These are phyloP conservation scores for Suhomyces guaymorum DNA, from an alignment of 1,139 yeast species.

Conservation along the genomic window DNA sequence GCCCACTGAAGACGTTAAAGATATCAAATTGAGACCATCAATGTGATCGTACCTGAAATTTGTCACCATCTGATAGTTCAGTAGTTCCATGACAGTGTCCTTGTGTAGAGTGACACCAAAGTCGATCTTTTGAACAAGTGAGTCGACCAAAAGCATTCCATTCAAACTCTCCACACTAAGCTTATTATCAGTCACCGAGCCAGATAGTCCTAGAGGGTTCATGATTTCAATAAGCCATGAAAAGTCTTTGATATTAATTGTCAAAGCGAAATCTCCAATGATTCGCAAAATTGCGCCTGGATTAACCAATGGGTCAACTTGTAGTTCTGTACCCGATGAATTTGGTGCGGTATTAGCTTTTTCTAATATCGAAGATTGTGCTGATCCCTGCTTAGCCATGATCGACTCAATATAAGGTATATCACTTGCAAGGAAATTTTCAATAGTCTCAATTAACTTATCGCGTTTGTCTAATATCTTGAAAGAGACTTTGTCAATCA, in stretches of 20 bases:
- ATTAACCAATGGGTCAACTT: neutral
- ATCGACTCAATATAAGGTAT: conserved; percentile 19
- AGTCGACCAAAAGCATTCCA: conserved; percentile 21
- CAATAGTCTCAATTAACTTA: conserved; percentile 10
- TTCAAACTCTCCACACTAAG: conserved; percentile 17
- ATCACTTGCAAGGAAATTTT: conserved; percentile 22
- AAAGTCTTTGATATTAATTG: conserved; percentile 14
- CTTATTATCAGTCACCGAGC: conserved; percentile 21
- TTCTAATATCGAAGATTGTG: neutral
- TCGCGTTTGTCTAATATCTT: conserved; percentile 18
- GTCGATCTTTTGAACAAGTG: conserved; percentile 25
- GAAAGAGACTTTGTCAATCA: conserved; percentile 15
- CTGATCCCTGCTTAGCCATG: conserved; percentile 1
- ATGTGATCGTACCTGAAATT: conserved; percentile 19
- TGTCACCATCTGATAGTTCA: conserved; percentile 32
- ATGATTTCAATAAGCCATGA: conserved; percentile 16
- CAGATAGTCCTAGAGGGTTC: conserved; percentile 20
- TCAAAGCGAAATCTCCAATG: conserved; percentile 21
- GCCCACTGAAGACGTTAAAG: conserved; percentile 29
- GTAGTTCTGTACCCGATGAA: neutral
- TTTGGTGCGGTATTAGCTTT: neutral
- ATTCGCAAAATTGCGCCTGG: neutral
- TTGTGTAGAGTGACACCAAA: conserved; percentile 15
- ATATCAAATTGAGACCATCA: conserved; percentile 21
- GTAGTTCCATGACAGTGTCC: conserved; percentile 26